These are phyloP conservation scores for Taxillus chinensis DNA, from an alignment of 164 flowering plant genomes.

Conservation along the genomic window DNA sequence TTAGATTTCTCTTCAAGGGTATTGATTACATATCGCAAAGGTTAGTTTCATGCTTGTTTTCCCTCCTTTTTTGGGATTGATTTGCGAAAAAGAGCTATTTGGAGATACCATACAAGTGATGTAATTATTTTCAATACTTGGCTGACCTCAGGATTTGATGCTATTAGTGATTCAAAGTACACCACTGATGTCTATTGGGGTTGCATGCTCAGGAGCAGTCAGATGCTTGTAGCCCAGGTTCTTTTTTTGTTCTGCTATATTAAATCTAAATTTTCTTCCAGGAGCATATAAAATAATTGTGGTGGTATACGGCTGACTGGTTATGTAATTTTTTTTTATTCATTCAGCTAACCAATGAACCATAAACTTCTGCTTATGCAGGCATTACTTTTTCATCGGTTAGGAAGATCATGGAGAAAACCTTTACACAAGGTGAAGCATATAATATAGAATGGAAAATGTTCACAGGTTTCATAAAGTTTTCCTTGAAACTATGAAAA, in stretches of 20 bases:
- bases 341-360: too few species aligned
- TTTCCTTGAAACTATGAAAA: neutral
- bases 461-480: neutral
- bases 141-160: slow-evolving; percentile 46
- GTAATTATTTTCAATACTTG: neutral
- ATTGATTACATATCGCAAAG: slow-evolving; percentile 84
- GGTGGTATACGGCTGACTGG: too few species aligned
- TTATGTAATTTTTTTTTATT: too few species aligned
- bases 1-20: slow-evolving; percentile 78
- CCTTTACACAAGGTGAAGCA: slow-evolving; percentile 42
- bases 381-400: slow-evolving; percentile 71
- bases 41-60: slow-evolving; percentile 19
- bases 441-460: neutral
- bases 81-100: neutral
- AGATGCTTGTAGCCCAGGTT: slow-evolving; percentile 98
- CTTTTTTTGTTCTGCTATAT: neutral
- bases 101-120: neutral
- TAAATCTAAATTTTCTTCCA: too few species aligned
- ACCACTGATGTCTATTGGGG: slow-evolving; percentile 90
- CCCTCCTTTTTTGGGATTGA: neutral
- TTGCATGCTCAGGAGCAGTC: slow-evolving; percentile 97
- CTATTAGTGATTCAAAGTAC: slow-evolving; percentile 67
- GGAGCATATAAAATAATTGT: too few species aligned
- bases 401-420: slow-evolving; percentile 92
- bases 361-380: slow-evolving; percentile 10